These are phyloP conservation scores for Colletotrichum endophyticum DNA, from an alignment of 2,329 filamentous ascomycete genomes.

Conservation along the genomic window DNA sequence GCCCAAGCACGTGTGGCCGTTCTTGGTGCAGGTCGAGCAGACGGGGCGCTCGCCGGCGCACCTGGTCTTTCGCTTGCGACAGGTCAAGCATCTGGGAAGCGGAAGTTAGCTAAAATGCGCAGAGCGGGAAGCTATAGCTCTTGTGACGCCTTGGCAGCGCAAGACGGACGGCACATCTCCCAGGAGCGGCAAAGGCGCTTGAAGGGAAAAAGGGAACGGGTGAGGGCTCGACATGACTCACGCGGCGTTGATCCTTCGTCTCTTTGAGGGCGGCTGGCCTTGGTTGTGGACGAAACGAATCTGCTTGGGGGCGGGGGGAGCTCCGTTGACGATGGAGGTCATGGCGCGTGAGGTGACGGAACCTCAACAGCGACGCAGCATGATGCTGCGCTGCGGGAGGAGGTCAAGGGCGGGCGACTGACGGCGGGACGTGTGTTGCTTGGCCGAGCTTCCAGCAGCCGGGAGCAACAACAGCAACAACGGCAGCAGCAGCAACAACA, in stretches of 20 bases:
- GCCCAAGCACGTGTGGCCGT: conserved; percentile 72
- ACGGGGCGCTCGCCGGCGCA: conserved; percentile 76
- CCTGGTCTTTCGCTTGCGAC: conserved; percentile 77
- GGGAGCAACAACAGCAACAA: background rate
- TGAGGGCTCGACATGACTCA: conserved; percentile 46
- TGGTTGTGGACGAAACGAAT: conserved; percentile 85
- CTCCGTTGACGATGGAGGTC: conserved; percentile 40
- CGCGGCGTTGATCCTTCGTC: conserved; percentile 80
- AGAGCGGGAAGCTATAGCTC: background rate
- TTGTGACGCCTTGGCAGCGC: background rate
- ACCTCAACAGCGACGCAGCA: conserved; percentile 18
- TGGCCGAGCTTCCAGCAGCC: background rate
- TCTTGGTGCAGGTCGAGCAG: conserved; percentile 76
- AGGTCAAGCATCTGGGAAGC: conserved; percentile 66
- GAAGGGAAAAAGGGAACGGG: background rate
- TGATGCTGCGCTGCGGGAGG: conserved; percentile 18
- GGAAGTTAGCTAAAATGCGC: background rate
- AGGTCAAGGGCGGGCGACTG: conserved; percentile 1
- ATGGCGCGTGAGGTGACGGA: conserved; percentile 18
- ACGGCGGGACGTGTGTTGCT: background rate
- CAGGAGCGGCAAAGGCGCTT: background rate
- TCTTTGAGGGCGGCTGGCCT: conserved; percentile 79
- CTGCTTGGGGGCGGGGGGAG: conserved; percentile 55
- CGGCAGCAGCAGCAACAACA: background rate
- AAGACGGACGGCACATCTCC: background rate